Percentiles rank a stretch among this genome's conserved stretches.
phyloP scores from a whole-genome alignment of 768 basidiomycete genomes.

The Boletus pseudo-olivaceus region DNA sequence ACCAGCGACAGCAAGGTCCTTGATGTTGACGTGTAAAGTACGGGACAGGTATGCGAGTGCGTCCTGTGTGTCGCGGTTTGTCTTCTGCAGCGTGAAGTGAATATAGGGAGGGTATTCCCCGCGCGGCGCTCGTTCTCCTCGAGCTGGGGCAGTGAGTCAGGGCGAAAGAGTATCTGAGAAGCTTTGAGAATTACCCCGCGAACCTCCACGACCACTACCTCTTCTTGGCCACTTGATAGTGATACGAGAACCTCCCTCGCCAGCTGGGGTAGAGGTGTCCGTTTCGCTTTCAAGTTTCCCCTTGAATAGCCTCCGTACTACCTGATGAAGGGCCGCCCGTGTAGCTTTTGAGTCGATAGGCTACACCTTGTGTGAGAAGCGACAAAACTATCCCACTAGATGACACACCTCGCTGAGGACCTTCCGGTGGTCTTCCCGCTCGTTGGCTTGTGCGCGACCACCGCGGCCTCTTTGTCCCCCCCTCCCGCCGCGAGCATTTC shows the following conservation, averaged over 20 bases:
- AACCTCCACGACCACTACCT: constrained; percentile 45
- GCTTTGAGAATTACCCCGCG: constrained; percentile 26
- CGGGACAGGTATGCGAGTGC: constrained; percentile 80
- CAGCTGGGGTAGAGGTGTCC: constrained; percentile 44
- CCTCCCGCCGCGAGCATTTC: constrained; percentile 38
- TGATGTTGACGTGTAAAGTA: constrained; percentile 67
- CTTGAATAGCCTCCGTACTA: constrained; percentile 72
- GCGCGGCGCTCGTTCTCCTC: constrained; percentile 47
- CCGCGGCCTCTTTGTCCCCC: constrained; percentile 46
- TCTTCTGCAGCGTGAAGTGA: constrained; percentile 95
- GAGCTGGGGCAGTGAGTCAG: constrained; percentile 13
- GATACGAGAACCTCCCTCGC: constrained; percentile 72
- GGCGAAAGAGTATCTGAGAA: neutral
- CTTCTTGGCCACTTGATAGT: constrained; percentile 72
- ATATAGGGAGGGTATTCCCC: constrained; percentile 83
- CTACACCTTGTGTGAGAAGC: constrained; percentile 39
- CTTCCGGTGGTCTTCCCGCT: constrained; percentile 63
- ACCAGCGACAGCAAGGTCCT: constrained; percentile 87
- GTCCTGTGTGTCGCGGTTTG: constrained; percentile 96
- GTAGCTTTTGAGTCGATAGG: constrained; percentile 78
- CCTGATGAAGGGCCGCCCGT: constrained; percentile 79
- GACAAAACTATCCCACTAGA: constrained; percentile 11
- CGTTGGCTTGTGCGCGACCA: constrained; percentile 37
- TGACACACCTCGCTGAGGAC: constrained; percentile 77
- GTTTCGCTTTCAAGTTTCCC: constrained; percentile 87